These are phyloP conservation scores for Panellus pusillus DNA, from an alignment of 768 basidiomycete genomes.

Conservation along the genomic window DNA sequence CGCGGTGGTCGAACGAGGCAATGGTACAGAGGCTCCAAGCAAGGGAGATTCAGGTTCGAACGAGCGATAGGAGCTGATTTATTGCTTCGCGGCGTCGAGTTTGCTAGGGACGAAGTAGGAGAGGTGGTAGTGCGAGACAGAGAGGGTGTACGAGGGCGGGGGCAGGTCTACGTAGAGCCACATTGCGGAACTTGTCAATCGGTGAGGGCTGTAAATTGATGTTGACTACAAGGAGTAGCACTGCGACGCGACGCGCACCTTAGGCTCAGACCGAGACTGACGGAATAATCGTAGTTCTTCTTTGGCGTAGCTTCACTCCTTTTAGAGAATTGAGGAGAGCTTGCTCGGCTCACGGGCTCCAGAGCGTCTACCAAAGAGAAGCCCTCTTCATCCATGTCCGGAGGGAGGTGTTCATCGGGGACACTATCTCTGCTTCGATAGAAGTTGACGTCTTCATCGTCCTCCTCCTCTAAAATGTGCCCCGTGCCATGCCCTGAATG, in stretches of 20 bases:
- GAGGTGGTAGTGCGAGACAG: constrained; percentile 63
- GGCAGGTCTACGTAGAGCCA: constrained; percentile 54
- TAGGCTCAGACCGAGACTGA: constrained; percentile 58
- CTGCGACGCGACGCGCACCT: constrained; percentile 38
- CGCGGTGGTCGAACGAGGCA: constrained; percentile 51
- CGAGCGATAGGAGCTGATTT: constrained; percentile 41
- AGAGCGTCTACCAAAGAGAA: constrained; percentile 58
- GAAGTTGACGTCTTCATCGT: constrained; percentile 29
- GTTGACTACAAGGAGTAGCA: background rate
- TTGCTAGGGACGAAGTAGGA: constrained; percentile 55
- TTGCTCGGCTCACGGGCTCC: constrained; percentile 53
- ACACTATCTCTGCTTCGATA: constrained; percentile 50
- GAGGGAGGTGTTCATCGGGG: constrained; percentile 54
- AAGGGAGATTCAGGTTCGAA: constrained; percentile 47
- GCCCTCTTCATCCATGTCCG: constrained; percentile 39
- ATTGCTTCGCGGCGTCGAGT: constrained; percentile 65
- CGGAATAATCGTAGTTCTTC: constrained; percentile 58
- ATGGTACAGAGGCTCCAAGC: constrained; percentile 45
- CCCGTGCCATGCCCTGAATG: constrained; percentile 31
- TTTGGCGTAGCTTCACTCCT: constrained; percentile 44
- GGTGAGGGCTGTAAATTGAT: constrained; percentile 52
- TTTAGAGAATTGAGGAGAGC: constrained; percentile 49
- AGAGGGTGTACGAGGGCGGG: constrained; percentile 64
- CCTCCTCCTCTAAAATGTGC: constrained; percentile 38
- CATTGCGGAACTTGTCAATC: constrained; percentile 62